A percentile compares a stretch with the other conserved stretches of the same genome.
Evolutionary conservation across 129 eudicot species (phyloP).

Genomic region (Dittrichia graveolens): DNA sequence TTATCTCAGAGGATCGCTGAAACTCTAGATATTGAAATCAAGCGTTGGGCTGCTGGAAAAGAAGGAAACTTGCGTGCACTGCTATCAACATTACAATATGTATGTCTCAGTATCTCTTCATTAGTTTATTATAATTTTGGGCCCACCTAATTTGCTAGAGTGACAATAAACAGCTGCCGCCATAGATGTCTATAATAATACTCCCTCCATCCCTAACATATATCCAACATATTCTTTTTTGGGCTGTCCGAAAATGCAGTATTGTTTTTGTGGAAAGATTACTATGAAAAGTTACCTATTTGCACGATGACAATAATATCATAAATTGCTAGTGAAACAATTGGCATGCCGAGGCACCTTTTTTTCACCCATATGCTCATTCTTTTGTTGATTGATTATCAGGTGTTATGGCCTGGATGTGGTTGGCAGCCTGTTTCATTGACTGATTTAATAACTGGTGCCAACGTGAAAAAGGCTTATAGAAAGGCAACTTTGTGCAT

Average conservation of each 20-base stretch:
- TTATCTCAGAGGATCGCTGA: constrained; percentile 42
- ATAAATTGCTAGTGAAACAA: background rate
- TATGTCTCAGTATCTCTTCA: constrained; percentile 36
- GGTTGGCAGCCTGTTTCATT: constrained; percentile 99
- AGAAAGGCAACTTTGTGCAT: constrained; percentile 97
- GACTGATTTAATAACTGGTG: constrained; percentile 87
- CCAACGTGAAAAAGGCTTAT: constrained; percentile 84
- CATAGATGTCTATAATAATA: no score
- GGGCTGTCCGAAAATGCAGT: no score
- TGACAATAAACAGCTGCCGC: no score
- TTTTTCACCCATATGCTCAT: background rate
- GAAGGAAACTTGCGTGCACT: constrained; percentile 48
- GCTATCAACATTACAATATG: constrained; percentile 50
- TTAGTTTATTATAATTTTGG: background rate
- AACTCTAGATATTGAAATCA: constrained; percentile 48
- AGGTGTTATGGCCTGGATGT: constrained; percentile 99
- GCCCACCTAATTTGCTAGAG: no score
- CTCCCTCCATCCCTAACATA: no score
- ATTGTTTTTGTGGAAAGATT: no score
- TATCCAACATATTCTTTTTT: no score
- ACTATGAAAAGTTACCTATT: no score
- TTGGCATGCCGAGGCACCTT: constrained; percentile 4
- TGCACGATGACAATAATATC: no score
- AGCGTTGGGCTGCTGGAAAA: constrained; percentile 56
- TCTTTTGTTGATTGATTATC: constrained; percentile 21